phyloP scores from a whole-genome alignment of 257 asterid species.

The Scutellaria galericulata region DNA sequence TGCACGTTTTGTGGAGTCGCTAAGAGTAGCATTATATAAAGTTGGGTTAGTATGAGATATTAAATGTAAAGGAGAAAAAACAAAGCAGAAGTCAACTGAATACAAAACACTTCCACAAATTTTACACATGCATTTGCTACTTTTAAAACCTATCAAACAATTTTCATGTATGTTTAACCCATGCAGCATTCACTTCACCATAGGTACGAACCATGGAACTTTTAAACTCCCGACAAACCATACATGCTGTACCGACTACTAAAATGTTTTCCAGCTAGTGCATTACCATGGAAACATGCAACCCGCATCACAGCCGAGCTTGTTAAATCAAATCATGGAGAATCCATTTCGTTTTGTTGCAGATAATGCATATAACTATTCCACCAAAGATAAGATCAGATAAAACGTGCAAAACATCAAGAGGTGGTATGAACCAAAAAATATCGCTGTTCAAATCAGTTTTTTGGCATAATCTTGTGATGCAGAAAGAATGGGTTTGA shows the following conservation, averaged over 20 bases:
- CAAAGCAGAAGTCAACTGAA: neutral
- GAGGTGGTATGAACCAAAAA: too few species aligned
- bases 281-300: constrained; percentile 4
- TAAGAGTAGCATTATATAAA: neutral
- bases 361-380: too few species aligned
- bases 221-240: neutral
- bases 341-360: too few species aligned
- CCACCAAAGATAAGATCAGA: too few species aligned
- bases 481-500: too few species aligned
- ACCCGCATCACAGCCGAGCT: neutral
- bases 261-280: neutral
- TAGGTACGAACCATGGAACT: too few species aligned
- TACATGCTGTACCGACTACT: too few species aligned
- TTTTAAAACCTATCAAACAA: neutral
- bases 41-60: neutral
- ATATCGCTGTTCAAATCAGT: too few species aligned
- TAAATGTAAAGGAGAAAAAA: neutral
- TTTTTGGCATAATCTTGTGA: too few species aligned
- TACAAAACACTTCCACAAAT: neutral
- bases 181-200: too few species aligned
- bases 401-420: too few species aligned
- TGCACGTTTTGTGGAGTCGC: neutral
- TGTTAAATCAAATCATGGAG: neutral
- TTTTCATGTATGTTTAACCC: neutral
- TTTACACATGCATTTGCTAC: neutral